A percentile compares a stretch with the other conserved stretches of the same genome.
These are phyloP conservation scores for Helenozyma baotianmanensis DNA, from an alignment of 805 yeast genomes.

Conservation along the genomic window DNA sequence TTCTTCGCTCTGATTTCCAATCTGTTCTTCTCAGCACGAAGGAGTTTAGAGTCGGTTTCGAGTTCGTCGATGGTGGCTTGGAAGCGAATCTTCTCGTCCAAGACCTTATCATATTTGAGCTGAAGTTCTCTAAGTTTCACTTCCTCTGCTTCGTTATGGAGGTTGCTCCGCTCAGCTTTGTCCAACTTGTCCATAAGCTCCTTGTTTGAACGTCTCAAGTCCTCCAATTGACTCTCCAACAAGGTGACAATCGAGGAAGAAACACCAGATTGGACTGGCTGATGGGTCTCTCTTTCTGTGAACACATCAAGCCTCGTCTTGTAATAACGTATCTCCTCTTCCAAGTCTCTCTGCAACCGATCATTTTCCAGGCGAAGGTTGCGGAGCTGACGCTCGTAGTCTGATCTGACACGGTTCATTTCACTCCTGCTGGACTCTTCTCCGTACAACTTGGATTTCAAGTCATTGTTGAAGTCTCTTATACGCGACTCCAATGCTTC, in stretches of 20 bases:
- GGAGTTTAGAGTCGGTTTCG: conserved; percentile 26
- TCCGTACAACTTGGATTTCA: conserved; percentile 13
- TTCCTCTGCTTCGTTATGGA: conserved; percentile 4
- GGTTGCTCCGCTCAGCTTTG: conserved; percentile 1
- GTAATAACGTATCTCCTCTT: conserved; percentile 30
- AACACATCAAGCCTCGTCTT: conserved; percentile 25
- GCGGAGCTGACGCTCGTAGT: conserved; percentile 36
- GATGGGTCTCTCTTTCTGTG: conserved; percentile 12
- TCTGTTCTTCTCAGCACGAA: conserved; percentile 25
- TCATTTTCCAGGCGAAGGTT: conserved; percentile 35
- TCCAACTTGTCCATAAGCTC: conserved; percentile 22
- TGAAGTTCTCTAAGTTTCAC: conserved; percentile 8
- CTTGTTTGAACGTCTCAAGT: conserved; percentile 21
- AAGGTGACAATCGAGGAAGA: conserved; percentile 15
- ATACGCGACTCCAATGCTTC: conserved; percentile 30
- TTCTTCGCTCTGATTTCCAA: conserved; percentile 25
- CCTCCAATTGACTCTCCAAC: conserved; percentile 31
- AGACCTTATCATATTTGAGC: conserved; percentile 4
- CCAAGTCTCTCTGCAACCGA: conserved; percentile 29
- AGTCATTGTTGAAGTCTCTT: conserved; percentile 24
- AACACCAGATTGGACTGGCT: conserved; percentile 2
- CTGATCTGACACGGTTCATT: conserved; percentile 20
- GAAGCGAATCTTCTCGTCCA: conserved; percentile 15
- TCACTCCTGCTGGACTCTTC: conserved; percentile 4
- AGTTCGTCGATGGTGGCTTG: conserved; percentile 21